phyloP scores from a whole-genome alignment of 306 rosid species.

The Gillenia trifoliata region DNA sequence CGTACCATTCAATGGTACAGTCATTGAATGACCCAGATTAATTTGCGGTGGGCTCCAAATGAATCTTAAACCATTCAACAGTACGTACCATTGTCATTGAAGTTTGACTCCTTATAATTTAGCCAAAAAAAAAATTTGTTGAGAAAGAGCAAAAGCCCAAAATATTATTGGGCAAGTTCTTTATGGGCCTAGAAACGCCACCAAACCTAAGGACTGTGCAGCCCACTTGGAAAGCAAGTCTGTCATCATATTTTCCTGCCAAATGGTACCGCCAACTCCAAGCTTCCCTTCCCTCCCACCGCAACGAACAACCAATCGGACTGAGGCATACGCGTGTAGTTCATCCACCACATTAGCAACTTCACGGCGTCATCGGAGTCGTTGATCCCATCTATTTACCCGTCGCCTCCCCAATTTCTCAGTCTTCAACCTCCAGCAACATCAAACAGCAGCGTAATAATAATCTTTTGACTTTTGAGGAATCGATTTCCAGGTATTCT shows the following conservation, averaged over 20 bases:
- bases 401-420: not conserved
- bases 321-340: not conserved
- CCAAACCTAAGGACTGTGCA: not conserved
- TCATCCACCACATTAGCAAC: not conserved
- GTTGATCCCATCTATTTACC: not conserved
- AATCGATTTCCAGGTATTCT: constrained; percentile 1
- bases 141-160: no score
- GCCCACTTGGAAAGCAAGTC: no score
- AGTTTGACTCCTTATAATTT: no score
- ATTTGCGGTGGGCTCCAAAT: no score
- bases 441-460: not conserved
- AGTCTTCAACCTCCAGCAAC: not conserved
- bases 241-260: not conserved
- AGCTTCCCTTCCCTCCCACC: not conserved
- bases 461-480: not conserved
- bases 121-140: no score
- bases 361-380: not conserved
- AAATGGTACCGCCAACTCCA: not conserved
- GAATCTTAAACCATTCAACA: no score
- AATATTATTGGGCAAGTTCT: not conserved
- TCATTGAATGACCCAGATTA: no score
- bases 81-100: no score
- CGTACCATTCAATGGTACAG: no score
- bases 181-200: not conserved
- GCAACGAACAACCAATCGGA: not conserved